These are phyloP conservation scores for Geotrichum carabidarum DNA, from an alignment of 1,139 yeast species.

Conservation along the genomic window DNA sequence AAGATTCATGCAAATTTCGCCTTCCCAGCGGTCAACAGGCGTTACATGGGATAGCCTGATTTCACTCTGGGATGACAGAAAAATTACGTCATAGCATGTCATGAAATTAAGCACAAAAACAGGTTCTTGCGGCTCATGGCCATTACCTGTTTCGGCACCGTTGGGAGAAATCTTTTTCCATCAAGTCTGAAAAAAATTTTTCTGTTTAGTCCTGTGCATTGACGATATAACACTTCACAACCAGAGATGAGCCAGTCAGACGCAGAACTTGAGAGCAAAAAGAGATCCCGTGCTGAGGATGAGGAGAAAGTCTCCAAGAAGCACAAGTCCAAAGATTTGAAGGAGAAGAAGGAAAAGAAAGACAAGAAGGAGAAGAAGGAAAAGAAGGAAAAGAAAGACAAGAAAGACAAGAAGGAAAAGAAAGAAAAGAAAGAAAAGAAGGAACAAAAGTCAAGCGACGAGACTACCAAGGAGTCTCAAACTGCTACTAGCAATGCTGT, in stretches of 20 bases:
- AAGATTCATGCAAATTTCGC: background rate
- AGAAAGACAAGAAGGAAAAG: constrained; percentile 47
- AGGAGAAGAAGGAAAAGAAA: constrained; percentile 24
- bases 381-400: constrained; percentile 32
- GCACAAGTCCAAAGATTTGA: constrained; percentile 21
- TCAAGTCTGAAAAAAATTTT: background rate
- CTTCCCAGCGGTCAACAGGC: background rate
- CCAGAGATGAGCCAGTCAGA: constrained; percentile 13
- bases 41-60: too few species aligned
- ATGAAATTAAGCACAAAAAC: background rate
- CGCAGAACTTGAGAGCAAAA: constrained; percentile 11
- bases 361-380: constrained; percentile 24
- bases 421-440: constrained; percentile 43
- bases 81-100: background rate
- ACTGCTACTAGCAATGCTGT: background rate
- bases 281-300: constrained; percentile 15
- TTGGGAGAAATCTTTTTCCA: constrained; percentile 2
- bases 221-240: background rate
- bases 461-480: constrained; percentile 26
- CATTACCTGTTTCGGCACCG: background rate
- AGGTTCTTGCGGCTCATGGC: background rate
- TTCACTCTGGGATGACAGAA: too few species aligned
- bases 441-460: constrained; percentile 40
- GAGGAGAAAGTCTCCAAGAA: constrained; percentile 17
- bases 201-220: background rate